Conservation (phyloP, 2,329 filamentous ascomycete species). For the Mollisiaceae sp. region DNA sequence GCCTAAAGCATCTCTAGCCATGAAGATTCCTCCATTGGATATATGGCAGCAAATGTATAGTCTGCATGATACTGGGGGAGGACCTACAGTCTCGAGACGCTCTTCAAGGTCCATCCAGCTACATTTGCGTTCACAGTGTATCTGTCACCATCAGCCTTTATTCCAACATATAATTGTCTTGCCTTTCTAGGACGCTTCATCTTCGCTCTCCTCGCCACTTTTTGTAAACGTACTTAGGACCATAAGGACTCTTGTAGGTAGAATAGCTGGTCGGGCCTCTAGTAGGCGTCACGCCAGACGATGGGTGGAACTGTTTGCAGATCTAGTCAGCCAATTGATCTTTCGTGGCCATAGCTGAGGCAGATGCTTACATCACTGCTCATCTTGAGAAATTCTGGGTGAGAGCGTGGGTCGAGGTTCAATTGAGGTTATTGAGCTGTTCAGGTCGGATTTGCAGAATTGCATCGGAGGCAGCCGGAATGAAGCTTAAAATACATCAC, state of each 20-base stretch:
- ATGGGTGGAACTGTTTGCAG: slow-evolving; percentile 28
- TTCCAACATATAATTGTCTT: neutral
- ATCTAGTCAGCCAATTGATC: neutral
- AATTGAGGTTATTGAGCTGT: slow-evolving; percentile 23
- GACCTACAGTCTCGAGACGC: slow-evolving; percentile 55
- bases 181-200: neutral
- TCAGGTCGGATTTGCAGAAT: neutral
- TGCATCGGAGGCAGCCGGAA: slow-evolving; percentile 7
- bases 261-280: slow-evolving; percentile 27
- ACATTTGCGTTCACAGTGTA: slow-evolving; percentile 64
- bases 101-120: slow-evolving; percentile 56
- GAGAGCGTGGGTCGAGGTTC: slow-evolving; percentile 14
- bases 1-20: neutral
- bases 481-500: neutral
- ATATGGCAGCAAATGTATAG: neutral
- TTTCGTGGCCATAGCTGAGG: slow-evolving; percentile 23
- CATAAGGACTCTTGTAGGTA: slow-evolving; percentile 66
- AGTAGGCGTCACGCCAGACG: slow-evolving; percentile 30
- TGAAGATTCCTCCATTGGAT: neutral
- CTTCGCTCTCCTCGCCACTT: neutral
- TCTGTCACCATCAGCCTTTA: slow-evolving; percentile 46
- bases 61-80: too few species aligned
- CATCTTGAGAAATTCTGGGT: slow-evolving; percentile 22
- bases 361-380: slow-evolving; percentile 22
- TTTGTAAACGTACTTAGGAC: slow-evolving; percentile 64